Conservation (phyloP, 2,329 filamentous ascomycete species). For the Herpotrichia juniperi region DNA sequence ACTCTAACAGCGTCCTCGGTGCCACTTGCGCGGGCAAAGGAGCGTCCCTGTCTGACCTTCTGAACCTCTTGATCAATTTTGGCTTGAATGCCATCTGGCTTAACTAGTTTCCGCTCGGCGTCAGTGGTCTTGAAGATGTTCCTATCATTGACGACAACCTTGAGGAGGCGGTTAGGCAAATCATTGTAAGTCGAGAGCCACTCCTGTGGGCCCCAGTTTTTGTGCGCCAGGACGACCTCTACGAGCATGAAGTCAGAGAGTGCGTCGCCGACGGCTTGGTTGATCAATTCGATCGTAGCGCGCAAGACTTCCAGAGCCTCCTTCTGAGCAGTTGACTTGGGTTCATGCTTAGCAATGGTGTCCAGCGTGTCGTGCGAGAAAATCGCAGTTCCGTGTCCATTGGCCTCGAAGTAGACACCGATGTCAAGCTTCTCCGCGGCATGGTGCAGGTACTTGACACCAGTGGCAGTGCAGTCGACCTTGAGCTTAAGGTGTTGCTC, state of each 20-base stretch:
- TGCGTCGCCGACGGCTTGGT: slow-evolving; percentile 96
- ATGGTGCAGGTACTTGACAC: slow-evolving; percentile 97
- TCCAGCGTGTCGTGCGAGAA: slow-evolving; percentile 86
- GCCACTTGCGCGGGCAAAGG: slow-evolving; percentile 90
- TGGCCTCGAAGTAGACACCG: slow-evolving; percentile 98
- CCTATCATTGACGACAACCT: slow-evolving; percentile 87
- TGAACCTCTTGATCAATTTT: slow-evolving; percentile 87
- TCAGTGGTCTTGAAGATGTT: slow-evolving; percentile 90
- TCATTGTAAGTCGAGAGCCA: slow-evolving; percentile 95
- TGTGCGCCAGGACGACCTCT: slow-evolving; percentile 94
- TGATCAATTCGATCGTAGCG: slow-evolving; percentile 88
- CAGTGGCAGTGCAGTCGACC: slow-evolving; percentile 90
- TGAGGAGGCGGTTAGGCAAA: slow-evolving; percentile 92
- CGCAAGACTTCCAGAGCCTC: slow-evolving; percentile 84
- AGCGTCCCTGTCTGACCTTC: slow-evolving; percentile 88
- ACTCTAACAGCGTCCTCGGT: slow-evolving; percentile 97
- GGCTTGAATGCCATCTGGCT: slow-evolving; percentile 78
- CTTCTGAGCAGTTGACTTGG: slow-evolving; percentile 89
- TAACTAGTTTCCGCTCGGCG: slow-evolving; percentile 85
- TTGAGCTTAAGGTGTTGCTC: slow-evolving; percentile 86
- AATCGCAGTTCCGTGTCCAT: slow-evolving; percentile 94
- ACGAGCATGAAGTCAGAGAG: slow-evolving; percentile 95
- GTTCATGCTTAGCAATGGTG: slow-evolving; percentile 77
- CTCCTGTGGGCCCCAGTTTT: slow-evolving; percentile 85
- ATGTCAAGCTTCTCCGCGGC: slow-evolving; percentile 95